These are phyloP conservation scores for Chlamydomonas incerta DNA, from an alignment of 139 green algal species.

Conservation along the genomic window DNA sequence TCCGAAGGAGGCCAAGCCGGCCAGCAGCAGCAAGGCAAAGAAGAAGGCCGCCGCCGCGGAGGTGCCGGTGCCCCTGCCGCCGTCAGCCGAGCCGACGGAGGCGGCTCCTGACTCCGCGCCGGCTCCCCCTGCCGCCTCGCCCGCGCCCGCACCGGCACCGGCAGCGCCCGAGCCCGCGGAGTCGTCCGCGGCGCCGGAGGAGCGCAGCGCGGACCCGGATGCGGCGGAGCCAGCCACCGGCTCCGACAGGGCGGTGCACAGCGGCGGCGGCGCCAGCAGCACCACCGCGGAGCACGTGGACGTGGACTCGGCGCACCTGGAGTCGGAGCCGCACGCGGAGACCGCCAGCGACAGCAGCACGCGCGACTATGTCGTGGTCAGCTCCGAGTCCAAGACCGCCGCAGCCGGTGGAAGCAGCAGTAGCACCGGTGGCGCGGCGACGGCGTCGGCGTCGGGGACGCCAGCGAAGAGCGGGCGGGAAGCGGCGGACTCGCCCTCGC, in stretches of 20 bases:
- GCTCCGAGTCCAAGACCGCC: not conserved
- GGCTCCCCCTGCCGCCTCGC: too few species aligned
- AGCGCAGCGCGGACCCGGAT: too few species aligned
- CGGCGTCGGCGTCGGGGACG: too few species aligned
- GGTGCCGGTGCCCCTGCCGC: not conserved
- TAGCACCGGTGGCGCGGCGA: too few species aligned
- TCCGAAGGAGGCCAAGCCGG: not conserved
- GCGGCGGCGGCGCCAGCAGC: not conserved
- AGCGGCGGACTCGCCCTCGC: too few species aligned
- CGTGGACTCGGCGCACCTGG: not conserved
- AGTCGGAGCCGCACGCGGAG: conserved; percentile 28
- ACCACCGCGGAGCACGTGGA: not conserved
- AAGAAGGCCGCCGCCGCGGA: not conserved
- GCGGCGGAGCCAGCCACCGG: not conserved
- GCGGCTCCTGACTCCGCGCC: not conserved
- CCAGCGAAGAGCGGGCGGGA: too few species aligned
- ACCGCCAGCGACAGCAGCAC: conserved; percentile 44
- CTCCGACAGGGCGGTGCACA: not conserved
- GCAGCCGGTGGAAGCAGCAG: not conserved
- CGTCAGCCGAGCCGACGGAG: not conserved
- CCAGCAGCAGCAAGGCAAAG: not conserved
- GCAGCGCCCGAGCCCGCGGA: not conserved
- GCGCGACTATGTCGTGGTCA: conserved; percentile 31
- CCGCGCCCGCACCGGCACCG: not conserved
- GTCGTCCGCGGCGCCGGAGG: not conserved